These are phyloP conservation scores for Exophiala sideris DNA, from an alignment of 2,329 filamentous ascomycete species.

Conservation along the genomic window DNA sequence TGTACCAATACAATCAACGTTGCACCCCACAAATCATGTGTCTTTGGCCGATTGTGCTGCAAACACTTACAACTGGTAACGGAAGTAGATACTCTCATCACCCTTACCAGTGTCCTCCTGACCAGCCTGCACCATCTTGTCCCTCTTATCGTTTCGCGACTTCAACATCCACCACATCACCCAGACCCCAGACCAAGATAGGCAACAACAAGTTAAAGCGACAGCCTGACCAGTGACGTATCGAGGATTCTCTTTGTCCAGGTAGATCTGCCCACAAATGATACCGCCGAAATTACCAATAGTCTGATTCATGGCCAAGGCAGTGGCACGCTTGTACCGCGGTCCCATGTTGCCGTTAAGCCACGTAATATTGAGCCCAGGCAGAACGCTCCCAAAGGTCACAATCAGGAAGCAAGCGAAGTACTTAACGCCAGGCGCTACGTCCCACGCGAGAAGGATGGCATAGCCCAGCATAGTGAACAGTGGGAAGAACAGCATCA, in stretches of 20 bases:
- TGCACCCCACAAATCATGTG: too few relatives aligned
- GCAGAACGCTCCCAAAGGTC: too few relatives aligned
- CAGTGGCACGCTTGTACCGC: slow-evolving; percentile 4
- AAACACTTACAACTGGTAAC: background rate
- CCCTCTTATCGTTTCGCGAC: too few relatives aligned
- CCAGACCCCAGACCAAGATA: too few relatives aligned
- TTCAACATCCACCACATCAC: too few relatives aligned
- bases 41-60: too few relatives aligned
- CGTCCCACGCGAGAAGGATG: background rate
- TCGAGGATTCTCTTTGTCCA: background rate
- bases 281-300: background rate
- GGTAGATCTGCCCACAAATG: background rate
- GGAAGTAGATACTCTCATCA: slow-evolving; percentile 1
- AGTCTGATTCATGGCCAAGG: background rate
- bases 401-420: background rate
- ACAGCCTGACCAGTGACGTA: background rate
- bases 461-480: background rate
- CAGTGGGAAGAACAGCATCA: slow-evolving; percentile 43
- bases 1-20: too few relatives aligned
- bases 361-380: background rate
- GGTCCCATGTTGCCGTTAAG: background rate
- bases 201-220: background rate
- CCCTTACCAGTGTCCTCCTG: background rate
- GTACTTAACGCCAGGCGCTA: background rate
- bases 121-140: too few relatives aligned